Evolutionary conservation across 225 moss, liverwort and hornwort species (phyloP), one percentile per base, ranked within the genome.

Genomic region (Ulota crispa): DNA sequence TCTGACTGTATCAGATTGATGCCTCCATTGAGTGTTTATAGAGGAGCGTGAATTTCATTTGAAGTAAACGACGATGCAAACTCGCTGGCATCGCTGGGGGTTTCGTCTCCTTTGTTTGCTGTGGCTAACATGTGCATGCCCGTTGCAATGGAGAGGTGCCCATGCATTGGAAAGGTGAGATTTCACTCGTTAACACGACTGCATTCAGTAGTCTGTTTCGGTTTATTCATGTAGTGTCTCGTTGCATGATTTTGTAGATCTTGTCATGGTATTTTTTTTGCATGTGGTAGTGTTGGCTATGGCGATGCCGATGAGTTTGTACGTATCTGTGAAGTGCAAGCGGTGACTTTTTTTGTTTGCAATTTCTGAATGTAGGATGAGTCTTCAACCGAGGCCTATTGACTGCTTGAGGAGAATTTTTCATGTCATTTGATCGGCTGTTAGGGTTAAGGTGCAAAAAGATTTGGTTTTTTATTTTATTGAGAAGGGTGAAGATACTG

Each of bases 111-210:
- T 61, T 9, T 73, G 47, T 42, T 72, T 59, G 28, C 27, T 30
- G 14, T 80, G 76, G 50, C 56, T 88, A 75, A 43, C 72, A 5
- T 41, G 54, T 67, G 72, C 65, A 60, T 75, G 66, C 39, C 18
- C 20, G 34, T 37, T 79, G 26, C 76, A 53, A 42, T 60, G 21
- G 47, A 68, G 36, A 26, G 57, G 73, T 45, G 73, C 82, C 8
- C 27, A 39, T 69, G 80, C 77, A 56, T 50, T 56, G 80, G 56
- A 80, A 59, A 85, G 88, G 88, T 88, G 80, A 77, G 64, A 47
- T 20, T 69, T 57, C 13, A 4, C n/a, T 66, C 31, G 30, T 47
- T 3, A n/a, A 34, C 23, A 23, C 28, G 30, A 30, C 10, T 76
- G 26, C 12, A 27, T 70, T 34, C 27, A 63, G 77, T 26, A 60